phyloP scores from a whole-genome alignment of 2,329 filamentous ascomycete genomes.

The Rhinocladiella similis region DNA sequence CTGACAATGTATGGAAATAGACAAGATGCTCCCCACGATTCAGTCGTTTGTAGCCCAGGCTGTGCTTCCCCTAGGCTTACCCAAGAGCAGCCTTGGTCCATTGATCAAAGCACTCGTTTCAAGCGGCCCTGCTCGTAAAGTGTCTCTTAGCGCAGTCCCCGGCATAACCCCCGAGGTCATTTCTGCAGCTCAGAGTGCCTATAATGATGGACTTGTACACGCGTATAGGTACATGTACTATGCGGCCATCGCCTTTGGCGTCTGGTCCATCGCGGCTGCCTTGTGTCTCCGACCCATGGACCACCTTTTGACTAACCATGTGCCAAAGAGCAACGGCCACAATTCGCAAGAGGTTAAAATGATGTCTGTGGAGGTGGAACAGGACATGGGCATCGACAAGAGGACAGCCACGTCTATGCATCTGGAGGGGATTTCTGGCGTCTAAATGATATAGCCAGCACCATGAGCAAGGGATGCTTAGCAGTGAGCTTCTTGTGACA shows the following conservation, averaged over 20 bases:
- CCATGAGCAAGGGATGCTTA: no score
- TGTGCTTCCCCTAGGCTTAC: conserved; percentile 40
- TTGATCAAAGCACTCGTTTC: conserved; percentile 38
- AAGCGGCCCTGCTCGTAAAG: conserved; percentile 30
- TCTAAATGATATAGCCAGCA: no score
- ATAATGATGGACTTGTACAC: conserved; percentile 26
- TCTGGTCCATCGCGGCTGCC: conserved; percentile 21
- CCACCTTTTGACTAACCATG: conserved; percentile 27
- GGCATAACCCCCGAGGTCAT: conserved; percentile 38
- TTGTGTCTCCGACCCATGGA: conserved; percentile 26
- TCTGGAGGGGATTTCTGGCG: no score
- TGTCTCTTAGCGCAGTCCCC: conserved; percentile 30
- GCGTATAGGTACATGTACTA: conserved; percentile 31
- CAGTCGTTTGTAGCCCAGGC: conserved; percentile 38
- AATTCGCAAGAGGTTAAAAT: not conserved
- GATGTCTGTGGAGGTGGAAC: not conserved
- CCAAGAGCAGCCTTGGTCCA: conserved; percentile 33
- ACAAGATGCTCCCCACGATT: conserved; percentile 14
- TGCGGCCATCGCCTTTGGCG: conserved; percentile 27
- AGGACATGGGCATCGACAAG: no score
- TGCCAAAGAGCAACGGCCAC: conserved; percentile 7
- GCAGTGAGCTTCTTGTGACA: no score
- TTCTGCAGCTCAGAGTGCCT: conserved; percentile 35
- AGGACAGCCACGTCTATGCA: no score
- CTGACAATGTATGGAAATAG: no score